Conservation (phyloP, 441 rosid species). For the Hypseocharis bilobata region DNA sequence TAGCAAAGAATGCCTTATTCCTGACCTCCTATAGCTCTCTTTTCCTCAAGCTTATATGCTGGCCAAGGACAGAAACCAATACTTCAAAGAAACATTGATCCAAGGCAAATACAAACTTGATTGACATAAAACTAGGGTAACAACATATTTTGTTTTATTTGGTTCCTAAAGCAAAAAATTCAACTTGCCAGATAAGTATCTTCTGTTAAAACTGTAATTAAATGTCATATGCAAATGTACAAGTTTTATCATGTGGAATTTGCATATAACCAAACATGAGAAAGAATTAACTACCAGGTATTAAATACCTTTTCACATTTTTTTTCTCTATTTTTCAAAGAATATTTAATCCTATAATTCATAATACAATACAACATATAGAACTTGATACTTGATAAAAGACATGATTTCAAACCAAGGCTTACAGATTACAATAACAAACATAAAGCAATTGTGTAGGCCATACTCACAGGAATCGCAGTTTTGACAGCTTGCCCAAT, state of each 20-base stretch:
- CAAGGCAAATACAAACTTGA: neutral
- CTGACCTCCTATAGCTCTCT: no score
- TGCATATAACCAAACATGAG: neutral
- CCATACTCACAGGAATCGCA: constrained; percentile 77
- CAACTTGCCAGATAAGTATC: neutral
- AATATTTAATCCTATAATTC: no score
- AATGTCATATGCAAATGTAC: neutral
- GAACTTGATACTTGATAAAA: neutral
- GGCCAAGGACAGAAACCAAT: neutral
- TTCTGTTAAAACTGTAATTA: neutral
- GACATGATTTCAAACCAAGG: neutral
- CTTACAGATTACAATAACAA: constrained; percentile 1
- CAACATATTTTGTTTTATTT: neutral
- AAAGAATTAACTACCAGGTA: neutral
- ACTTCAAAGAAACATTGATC: neutral
- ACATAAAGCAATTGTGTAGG: neutral
- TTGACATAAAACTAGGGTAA: neutral
- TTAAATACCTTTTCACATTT: neutral
- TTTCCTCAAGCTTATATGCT: no score
- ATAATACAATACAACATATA: neutral
- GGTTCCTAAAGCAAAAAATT: neutral
- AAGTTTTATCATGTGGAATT: neutral
- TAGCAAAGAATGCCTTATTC: no score
- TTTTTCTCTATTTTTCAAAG: no score
- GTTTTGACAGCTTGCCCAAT: constrained; percentile 64